Evolutionary conservation across 805 yeast species (phyloP).

Genomic region (Nematodospora valgi): DNA sequence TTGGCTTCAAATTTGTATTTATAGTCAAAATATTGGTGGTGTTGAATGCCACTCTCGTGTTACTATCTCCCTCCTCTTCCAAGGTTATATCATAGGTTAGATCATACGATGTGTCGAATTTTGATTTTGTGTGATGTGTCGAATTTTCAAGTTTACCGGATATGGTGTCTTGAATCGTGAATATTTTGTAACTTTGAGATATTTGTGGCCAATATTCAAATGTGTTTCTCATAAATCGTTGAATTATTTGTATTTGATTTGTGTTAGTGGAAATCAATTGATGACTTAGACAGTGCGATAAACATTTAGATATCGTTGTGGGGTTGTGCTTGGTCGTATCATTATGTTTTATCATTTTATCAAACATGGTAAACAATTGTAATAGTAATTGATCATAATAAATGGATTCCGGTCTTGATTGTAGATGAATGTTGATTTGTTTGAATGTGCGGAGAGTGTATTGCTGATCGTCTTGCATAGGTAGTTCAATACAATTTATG

Average conservation of each 20-base stretch:
- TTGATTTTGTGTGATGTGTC: not conserved
- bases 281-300: slow-evolving; percentile 57
- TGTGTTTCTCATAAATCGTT: slow-evolving; percentile 51
- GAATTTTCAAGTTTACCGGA: slow-evolving; percentile 6
- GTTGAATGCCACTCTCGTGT: slow-evolving; percentile 13
- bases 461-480: slow-evolving; percentile 47
- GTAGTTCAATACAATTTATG: slow-evolving; percentile 45
- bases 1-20: not conserved
- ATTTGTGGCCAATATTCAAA: slow-evolving; percentile 48
- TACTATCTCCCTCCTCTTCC: slow-evolving; percentile 20
- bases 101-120: slow-evolving; percentile 26
- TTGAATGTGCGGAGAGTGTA: slow-evolving; percentile 39
- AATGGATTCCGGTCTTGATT: slow-evolving; percentile 5
- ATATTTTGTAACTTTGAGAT: slow-evolving; percentile 9
- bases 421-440: slow-evolving; percentile 27
- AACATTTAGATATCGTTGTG: slow-evolving; percentile 39
- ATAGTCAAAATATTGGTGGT: slow-evolving; percentile 12
- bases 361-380: slow-evolving; percentile 40
- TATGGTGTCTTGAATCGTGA: slow-evolving; percentile 16
- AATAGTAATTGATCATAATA: slow-evolving; percentile 31
- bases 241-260: slow-evolving; percentile 48
- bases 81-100: slow-evolving; percentile 29
- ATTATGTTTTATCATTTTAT: slow-evolving; percentile 32
- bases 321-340: slow-evolving; percentile 43
- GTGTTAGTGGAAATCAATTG: slow-evolving; percentile 38